These are phyloP conservation scores for Trichophyton benhamiae DNA, from an alignment of 2,329 filamentous ascomycete species.

Conservation along the genomic window DNA sequence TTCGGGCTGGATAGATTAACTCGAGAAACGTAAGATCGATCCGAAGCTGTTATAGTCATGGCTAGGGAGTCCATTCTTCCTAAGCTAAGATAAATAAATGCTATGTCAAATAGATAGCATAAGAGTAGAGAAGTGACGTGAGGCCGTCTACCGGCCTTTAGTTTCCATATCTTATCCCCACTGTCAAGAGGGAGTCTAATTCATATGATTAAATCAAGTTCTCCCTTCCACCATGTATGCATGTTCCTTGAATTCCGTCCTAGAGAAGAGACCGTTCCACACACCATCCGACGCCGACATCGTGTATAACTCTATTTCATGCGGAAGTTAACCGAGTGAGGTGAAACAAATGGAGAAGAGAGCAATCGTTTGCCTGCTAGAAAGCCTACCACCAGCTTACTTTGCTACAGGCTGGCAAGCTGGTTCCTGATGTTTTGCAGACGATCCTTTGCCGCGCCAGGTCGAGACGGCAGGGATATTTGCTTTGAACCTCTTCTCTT, in stretches of 20 bases:
- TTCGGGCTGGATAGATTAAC: too few species aligned
- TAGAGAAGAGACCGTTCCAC: neutral
- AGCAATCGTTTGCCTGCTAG: neutral
- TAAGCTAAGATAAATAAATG: neutral
- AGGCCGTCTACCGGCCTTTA: neutral
- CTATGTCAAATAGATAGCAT: neutral
- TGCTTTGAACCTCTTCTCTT: conserved; percentile 75
- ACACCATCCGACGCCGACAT: neutral
- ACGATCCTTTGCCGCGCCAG: conserved; percentile 86
- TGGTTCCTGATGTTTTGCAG: conserved; percentile 64
- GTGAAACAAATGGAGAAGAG: neutral
- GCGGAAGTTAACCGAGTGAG: neutral
- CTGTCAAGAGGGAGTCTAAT: neutral
- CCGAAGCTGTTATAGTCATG: neutral
- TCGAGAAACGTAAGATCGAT: too few species aligned
- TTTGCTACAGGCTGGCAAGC: neutral
- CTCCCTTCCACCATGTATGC: neutral
- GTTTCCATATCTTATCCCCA: neutral
- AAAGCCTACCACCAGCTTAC: neutral
- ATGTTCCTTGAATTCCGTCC: too few species aligned
- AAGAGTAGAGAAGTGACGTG: neutral
- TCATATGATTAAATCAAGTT: neutral
- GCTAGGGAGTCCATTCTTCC: neutral
- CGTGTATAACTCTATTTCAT: neutral
- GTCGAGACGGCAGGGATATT: conserved; percentile 94